A percentile compares a stretch with the other conserved stretches of the same genome.
phyloP scores from a whole-genome alignment of 179 eudicot genomes.

The Patellifolia procumbens region DNA sequence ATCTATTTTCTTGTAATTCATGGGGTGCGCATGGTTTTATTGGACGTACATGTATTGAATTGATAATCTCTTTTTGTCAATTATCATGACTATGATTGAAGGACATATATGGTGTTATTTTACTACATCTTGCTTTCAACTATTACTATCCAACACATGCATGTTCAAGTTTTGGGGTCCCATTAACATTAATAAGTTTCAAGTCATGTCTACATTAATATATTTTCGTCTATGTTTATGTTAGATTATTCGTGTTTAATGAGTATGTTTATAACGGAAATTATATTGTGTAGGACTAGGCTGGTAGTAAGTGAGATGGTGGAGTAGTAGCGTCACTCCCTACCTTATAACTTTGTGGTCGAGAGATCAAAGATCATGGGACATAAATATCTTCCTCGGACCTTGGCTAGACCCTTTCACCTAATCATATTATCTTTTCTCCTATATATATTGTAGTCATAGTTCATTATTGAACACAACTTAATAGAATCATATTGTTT shows the following conservation, averaged over 20 bases:
- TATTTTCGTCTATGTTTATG: not conserved
- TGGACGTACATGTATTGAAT: slow-evolving; percentile 6
- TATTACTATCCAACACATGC: not conserved
- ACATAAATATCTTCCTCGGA: not conserved
- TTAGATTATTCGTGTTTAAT: not conserved
- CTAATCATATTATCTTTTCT: too few relatives aligned
- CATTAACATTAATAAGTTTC: not conserved
- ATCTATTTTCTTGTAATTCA: slow-evolving; percentile 15
- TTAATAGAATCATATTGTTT: too few relatives aligned
- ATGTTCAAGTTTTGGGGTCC: not conserved
- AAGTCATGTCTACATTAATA: not conserved
- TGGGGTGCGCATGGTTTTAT: slow-evolving; percentile 22
- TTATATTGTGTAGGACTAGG: too few relatives aligned
- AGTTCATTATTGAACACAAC: too few relatives aligned
- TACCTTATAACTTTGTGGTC: not conserved
- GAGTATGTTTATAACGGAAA: not conserved
- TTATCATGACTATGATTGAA: slow-evolving; percentile 15
- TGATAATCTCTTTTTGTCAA: slow-evolving; percentile 9
- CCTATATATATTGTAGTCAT: too few relatives aligned
- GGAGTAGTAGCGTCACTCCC: not conserved
- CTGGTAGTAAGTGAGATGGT: not conserved
- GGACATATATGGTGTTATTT: not conserved
- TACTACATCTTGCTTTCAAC: not conserved
- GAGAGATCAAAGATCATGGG: not conserved
- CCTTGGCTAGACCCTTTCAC: not conserved